These are phyloP conservation scores for Cymbopogon citratus DNA, from an alignment of 176 grass and related monocot genomes.

Conservation along the genomic window DNA sequence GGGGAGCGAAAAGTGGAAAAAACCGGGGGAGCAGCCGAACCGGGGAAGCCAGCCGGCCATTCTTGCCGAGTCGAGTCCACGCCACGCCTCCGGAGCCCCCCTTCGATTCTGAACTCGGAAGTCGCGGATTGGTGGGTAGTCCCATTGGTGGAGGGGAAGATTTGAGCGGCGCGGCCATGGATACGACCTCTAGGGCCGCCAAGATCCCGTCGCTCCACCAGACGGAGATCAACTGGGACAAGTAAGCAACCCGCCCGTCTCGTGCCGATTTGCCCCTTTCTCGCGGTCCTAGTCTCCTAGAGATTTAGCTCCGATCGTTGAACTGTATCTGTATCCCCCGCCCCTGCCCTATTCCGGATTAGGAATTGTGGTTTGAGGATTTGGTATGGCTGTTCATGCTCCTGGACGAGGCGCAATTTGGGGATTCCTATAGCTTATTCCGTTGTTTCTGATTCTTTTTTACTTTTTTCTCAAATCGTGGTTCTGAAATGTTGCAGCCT, in stretches of 20 bases:
- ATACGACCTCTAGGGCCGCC: constrained; percentile 29
- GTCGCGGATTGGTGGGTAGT: constrained; percentile 11
- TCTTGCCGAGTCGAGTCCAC: constrained; percentile 2
- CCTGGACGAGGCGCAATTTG: neutral
- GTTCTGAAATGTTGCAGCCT: constrained; percentile 53
- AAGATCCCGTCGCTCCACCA: constrained; percentile 65
- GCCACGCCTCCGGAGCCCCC: neutral
- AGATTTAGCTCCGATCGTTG: constrained; percentile 8
- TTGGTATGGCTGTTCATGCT: neutral
- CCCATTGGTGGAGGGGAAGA: constrained; percentile 20
- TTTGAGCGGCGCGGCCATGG: constrained; percentile 40
- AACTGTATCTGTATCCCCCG: no score
- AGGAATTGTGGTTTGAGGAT: neutral
- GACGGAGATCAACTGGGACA: constrained; percentile 99
- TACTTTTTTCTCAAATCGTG: no score
- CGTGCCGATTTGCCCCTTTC: neutral
- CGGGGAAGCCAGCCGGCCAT: neutral
- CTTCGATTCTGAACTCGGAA: neutral
- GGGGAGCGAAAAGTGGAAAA: neutral
- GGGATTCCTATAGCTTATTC: neutral
- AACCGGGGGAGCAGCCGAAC: neutral
- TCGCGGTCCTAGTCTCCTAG: neutral
- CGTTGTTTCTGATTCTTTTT: neutral
- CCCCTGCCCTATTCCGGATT: neutral
- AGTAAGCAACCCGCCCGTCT: constrained; percentile 39